Base-by-base conservation (phyloP, 192 early-diverging fungal species). In the Podila epicladia region DNA sequence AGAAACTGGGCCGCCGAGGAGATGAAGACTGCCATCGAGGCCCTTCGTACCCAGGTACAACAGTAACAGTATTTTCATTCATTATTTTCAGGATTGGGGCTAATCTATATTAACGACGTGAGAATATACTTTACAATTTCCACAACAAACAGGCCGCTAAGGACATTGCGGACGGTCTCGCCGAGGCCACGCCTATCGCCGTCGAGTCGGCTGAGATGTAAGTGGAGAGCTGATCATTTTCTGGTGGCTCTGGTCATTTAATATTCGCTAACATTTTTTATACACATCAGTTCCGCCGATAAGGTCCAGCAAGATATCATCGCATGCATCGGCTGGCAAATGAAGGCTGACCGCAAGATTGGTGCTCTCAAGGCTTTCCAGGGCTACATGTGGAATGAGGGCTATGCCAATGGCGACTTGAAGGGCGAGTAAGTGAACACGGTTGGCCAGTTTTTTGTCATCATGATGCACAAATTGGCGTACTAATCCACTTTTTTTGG, bases 331-430 rank as follows among this genome's bases (percentile, higher is more conserved):
- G 70, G 75, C 24, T 95, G 92, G 92, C 94, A 95, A 78, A 97
- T 99, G 93, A 72, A 69, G 24, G 76, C 79, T 2, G 96, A 99
- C 74, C 90, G 97, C 50, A 98, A 99, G 83, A 93, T 96, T 48
- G 94, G 92, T 5, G 91, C 97, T 0, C 73, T 99, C 4, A 97
- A 97, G 75, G 86, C 90, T 8, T 92, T 98, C 57, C 95, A 99
- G 82, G 96, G 98, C n/a, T 95, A 92, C 75, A 97, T 99, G 90
- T 99, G 98, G 98, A 84, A 90, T 67, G 88, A 86, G 58, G 98
- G 95, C 0, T 99, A 93, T 72, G 85, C 89, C 57, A 85, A 80
- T 24, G 95, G 95, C 13, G 85, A 90, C 67, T 78, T 99, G 38
- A 84, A 87, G 67, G 92, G 95, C 59, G 87, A 82, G 92, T 95